Percentiles rank a stretch among this genome's conserved stretches.
phyloP scores from a whole-genome alignment of 1,284 basidiomycete species.

The Marasmius fiardii region DNA sequence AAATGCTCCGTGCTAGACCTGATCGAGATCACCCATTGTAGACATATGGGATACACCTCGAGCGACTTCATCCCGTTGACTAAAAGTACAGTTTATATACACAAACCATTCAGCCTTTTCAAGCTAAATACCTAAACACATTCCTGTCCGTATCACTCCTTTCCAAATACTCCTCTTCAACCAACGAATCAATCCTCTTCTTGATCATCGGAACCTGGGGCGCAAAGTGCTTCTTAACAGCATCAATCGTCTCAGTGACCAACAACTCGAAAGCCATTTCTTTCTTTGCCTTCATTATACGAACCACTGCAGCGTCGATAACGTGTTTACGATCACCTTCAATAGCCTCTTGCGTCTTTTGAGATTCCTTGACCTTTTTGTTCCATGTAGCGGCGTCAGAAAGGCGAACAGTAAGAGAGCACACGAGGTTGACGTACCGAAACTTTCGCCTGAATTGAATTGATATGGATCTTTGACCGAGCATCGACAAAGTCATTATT shows the following conservation, averaged over 20 bases:
- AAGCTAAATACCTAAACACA: constrained; percentile 78
- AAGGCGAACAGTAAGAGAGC: neutral
- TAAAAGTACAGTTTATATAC: neutral
- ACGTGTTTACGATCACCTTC: constrained; percentile 84
- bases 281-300: constrained; percentile 92
- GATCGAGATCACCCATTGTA: too few species aligned
- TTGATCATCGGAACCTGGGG: constrained; percentile 79
- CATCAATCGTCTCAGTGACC: constrained; percentile 75
- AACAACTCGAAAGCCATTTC: constrained; percentile 75
- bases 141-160: constrained; percentile 71
- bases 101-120: constrained; percentile 15
- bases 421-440: constrained; percentile 64
- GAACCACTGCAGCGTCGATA: constrained; percentile 91
- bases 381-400: neutral
- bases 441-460: constrained; percentile 93
- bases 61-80: too few species aligned
- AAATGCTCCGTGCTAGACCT: too few species aligned
- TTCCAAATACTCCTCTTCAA: constrained; percentile 85
- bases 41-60: too few species aligned
- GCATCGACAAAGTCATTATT: constrained; percentile 85
- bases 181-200: constrained; percentile 75
- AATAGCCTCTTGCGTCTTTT: constrained; percentile 80
- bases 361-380: constrained; percentile 78
- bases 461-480: constrained; percentile 84
- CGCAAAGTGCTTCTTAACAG: constrained; percentile 77